A percentile compares a stretch with the other conserved stretches of the same genome.
Evolutionary conservation across 495 filamentous ascomycete species (phyloP).

Genomic region (Extremus antarcticus): DNA sequence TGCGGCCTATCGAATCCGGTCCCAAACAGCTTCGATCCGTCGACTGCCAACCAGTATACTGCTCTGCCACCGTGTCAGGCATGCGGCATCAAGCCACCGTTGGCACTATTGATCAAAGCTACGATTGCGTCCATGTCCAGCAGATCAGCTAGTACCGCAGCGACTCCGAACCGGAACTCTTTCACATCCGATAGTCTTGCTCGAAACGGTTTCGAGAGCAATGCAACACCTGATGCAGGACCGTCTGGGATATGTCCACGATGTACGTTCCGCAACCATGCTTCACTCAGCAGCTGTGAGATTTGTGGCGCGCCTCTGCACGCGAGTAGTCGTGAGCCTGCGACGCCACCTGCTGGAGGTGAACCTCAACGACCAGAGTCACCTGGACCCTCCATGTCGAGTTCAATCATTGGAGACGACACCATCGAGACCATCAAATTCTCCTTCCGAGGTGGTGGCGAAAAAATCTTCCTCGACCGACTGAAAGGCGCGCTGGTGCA

Average conservation of each 20-base stretch:
- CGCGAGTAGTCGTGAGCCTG: neutral
- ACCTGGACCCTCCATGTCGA: slow-evolving; percentile 53
- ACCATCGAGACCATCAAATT: slow-evolving; percentile 71
- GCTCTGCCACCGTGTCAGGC: slow-evolving; percentile 78
- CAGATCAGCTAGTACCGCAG: neutral
- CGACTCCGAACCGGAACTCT: neutral
- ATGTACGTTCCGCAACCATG: slow-evolving; percentile 91
- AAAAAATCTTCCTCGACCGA: slow-evolving; percentile 80
- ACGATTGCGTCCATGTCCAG: slow-evolving; percentile 47
- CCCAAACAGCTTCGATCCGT: slow-evolving; percentile 81
- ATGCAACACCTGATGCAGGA: neutral
- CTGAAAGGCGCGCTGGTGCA: slow-evolving; percentile 80
- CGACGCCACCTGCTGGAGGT: too few relatives aligned
- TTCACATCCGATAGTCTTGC: neutral
- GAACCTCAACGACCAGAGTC: slow-evolving; percentile 43
- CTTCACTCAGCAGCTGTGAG: slow-evolving; percentile 75
- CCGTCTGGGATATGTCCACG: slow-evolving; percentile 52
- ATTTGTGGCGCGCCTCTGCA: slow-evolving; percentile 72
- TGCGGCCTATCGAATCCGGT: slow-evolving; percentile 96
- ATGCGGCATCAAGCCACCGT: slow-evolving; percentile 85
- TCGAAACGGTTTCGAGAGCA: neutral
- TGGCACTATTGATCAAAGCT: slow-evolving; percentile 73
- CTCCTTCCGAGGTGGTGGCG: slow-evolving; percentile 81
- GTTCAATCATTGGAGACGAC: slow-evolving; percentile 38
- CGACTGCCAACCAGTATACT: slow-evolving; percentile 60